Conservation (phyloP, 176 grass and related monocot genomes). For the Juncus inflexus region DNA sequence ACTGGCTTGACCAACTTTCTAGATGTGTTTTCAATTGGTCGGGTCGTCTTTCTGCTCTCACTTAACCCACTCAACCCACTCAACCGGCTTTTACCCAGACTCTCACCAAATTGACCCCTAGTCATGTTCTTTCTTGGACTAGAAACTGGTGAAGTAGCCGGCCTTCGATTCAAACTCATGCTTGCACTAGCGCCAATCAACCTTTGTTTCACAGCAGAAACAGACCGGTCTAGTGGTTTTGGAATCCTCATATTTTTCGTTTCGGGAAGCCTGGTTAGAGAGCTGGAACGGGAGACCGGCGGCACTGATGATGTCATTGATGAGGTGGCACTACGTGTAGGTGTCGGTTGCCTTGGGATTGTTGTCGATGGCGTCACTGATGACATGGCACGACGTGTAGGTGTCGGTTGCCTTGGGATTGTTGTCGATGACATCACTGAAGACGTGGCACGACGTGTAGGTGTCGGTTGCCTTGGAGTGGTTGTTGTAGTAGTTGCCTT, state of each 20-base stretch:
- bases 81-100: constrained; percentile 21
- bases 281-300: constrained; percentile 14
- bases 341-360: constrained; percentile 8
- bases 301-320: neutral
- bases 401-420: constrained; percentile 8
- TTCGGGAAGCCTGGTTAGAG: constrained; percentile 24
- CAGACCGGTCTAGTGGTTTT: constrained; percentile 5
- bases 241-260: neutral
- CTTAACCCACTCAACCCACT: neutral
- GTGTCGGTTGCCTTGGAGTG: constrained; percentile 9
- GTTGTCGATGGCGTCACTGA: neutral
- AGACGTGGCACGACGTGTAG: constrained; percentile 3
- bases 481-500: neutral
- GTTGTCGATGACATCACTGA: neutral
- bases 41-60: constrained; percentile 1
- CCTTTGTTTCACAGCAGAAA: neutral
- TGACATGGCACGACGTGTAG: constrained; percentile 3
- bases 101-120: constrained; percentile 17
- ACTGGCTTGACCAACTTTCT: constrained; percentile 1
- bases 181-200: constrained; percentile 1
- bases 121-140: constrained; percentile 20
- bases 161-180: constrained; percentile 20
- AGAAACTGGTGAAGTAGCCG: constrained; percentile 20
- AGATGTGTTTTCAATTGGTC: neutral
- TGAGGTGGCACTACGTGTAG: constrained; percentile 1